Evolutionary conservation across 768 basidiomycete species (phyloP).

Genomic region (Lactifluus piperatus): DNA sequence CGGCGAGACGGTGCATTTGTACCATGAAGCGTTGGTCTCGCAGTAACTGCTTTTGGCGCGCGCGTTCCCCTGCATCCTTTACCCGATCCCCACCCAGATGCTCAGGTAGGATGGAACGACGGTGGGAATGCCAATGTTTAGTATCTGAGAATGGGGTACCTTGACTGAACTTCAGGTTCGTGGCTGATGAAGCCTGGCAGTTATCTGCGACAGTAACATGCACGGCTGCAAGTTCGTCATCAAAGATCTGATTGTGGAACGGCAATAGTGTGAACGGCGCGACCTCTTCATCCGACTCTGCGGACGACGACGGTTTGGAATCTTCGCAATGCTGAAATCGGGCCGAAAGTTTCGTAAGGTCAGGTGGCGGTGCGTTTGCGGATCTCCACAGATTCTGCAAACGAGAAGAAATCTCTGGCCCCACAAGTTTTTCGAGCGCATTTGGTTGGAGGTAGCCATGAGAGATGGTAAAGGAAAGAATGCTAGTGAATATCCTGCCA

Average conservation of each 20-base stretch:
- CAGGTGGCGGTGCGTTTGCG: conserved; percentile 14
- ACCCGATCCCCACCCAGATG: conserved; percentile 42
- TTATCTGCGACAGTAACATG: conserved; percentile 23
- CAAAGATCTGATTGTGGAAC: conserved; percentile 34
- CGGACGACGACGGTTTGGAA: conserved; percentile 16
- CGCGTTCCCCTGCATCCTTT: conserved; percentile 28
- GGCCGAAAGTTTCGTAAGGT: conserved; percentile 26
- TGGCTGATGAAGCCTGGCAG: conserved; percentile 2
- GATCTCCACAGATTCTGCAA: conserved; percentile 24
- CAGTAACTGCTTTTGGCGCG: conserved; percentile 31
- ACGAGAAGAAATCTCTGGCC: conserved; percentile 22
- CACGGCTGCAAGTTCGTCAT: conserved; percentile 32
- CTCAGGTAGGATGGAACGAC: conserved; percentile 41
- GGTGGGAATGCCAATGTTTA: conserved; percentile 51
- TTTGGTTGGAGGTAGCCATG: conserved; percentile 12
- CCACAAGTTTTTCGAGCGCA: conserved; percentile 24
- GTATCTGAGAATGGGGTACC: conserved; percentile 40
- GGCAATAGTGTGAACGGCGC: conserved; percentile 26
- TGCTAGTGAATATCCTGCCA: conserved; percentile 39
- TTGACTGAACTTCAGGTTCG: conserved; percentile 33
- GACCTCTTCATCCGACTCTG: conserved; percentile 11
- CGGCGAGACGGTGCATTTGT: conserved; percentile 47
- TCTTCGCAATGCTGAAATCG: background rate
- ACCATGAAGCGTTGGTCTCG: conserved; percentile 52
- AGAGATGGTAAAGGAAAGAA: conserved; percentile 34